Evolutionary conservation across 805 yeast genomes (phyloP).

Genomic region (Zygotorulaspora sp.): DNA sequence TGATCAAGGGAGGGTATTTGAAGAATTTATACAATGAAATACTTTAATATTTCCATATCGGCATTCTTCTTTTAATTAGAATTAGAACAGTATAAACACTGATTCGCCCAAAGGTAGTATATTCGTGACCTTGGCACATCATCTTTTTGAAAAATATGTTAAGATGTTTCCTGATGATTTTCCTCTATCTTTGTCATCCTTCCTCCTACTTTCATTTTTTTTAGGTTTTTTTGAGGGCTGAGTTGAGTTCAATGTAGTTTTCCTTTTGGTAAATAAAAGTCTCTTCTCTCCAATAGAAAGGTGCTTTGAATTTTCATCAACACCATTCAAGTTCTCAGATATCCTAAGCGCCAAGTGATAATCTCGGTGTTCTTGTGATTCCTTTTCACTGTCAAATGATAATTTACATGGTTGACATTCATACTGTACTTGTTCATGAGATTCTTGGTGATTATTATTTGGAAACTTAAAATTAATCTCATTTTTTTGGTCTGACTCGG

Average conservation of each 20-base stretch:
- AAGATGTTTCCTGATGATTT: slow-evolving; percentile 10
- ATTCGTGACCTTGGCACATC: not conserved
- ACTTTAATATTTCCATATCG: no score
- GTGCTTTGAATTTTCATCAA: slow-evolving; percentile 21
- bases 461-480: no score
- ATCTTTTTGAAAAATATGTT: slow-evolving; percentile 9
- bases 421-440: not conserved
- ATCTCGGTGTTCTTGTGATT: slow-evolving; percentile 47
- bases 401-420: slow-evolving; percentile 24
- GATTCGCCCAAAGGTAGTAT: no score
- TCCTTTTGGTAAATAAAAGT: slow-evolving; percentile 18
- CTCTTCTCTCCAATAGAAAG: slow-evolving; percentile 31
- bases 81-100: no score
- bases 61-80: no score
- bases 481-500: not conserved
- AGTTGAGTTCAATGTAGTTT: not conserved
- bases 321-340: slow-evolving; percentile 42
- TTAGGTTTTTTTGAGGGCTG: not conserved
- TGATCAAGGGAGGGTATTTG: no score
- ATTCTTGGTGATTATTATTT: not conserved
- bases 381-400: slow-evolving; percentile 15
- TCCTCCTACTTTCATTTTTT: not conserved
- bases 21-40: no score
- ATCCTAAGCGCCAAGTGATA: slow-evolving; percentile 50
- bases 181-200: not conserved